phyloP scores from a whole-genome alignment of 257 asterid species.

The Knoxia roxburghii region DNA sequence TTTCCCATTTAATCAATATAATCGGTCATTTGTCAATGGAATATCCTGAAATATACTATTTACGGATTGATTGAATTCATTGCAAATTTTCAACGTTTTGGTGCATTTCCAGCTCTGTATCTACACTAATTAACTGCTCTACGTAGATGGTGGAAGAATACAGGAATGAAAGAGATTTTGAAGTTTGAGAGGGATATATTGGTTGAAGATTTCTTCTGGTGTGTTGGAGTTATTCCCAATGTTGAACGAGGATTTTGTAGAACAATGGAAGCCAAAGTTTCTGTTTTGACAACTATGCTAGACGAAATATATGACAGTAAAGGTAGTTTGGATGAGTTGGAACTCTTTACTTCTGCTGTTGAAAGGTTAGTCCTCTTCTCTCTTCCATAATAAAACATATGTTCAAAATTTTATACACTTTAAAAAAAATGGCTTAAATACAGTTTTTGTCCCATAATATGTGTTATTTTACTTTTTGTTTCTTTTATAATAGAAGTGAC shows the following conservation, averaged over 20 bases:
- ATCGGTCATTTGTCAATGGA: too few species aligned
- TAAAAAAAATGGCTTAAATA: too few species aligned
- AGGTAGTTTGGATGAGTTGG: constrained; percentile 4
- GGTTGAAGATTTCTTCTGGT: constrained; percentile 8
- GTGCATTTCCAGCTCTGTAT: too few species aligned
- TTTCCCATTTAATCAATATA: too few species aligned
- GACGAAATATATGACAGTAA: constrained; percentile 8
- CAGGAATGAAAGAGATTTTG: neutral
- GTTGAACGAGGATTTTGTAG: constrained; percentile 5
- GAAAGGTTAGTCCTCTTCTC: neutral
- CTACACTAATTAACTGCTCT: neutral
- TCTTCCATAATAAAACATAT: too few species aligned
- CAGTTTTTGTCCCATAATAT: too few species aligned
- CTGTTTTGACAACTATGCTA: neutral
- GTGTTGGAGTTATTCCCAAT: neutral
- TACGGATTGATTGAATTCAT: too few species aligned
- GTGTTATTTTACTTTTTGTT: too few species aligned
- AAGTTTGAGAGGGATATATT: constrained; percentile 4
- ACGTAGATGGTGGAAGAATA: constrained; percentile 15
- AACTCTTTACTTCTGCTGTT: constrained; percentile 5
- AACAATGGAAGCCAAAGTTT: neutral
- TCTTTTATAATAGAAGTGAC: too few species aligned
- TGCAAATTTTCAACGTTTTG: too few species aligned
- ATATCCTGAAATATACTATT: too few species aligned
- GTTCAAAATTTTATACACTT: too few species aligned